These are phyloP conservation scores for Cyberlindnera xishuangbannaensis DNA, from an alignment of 805 yeast genomes.

Conservation along the genomic window DNA sequence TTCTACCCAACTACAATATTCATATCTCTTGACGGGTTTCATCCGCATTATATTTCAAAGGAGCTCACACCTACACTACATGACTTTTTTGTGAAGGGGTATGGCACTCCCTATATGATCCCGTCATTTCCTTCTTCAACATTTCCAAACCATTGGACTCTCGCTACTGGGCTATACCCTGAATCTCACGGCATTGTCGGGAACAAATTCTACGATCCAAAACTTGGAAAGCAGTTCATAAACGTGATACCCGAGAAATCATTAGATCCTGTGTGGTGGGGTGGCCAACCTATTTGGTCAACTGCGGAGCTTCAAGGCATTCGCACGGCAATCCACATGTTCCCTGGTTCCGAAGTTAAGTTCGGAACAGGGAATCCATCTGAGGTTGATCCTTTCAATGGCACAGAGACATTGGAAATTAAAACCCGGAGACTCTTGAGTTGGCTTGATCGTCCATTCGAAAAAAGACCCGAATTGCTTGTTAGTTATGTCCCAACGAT, in stretches of 20 bases:
- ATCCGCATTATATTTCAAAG: conserved; percentile 75
- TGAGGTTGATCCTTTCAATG: conserved; percentile 57
- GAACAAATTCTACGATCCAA: conserved; percentile 69
- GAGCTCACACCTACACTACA: conserved; percentile 68
- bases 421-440: conserved; percentile 54
- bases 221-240: conserved; percentile 47
- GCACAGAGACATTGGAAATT: conserved; percentile 48
- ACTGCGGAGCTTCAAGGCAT: conserved; percentile 63
- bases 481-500: conserved; percentile 76
- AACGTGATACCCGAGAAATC: conserved; percentile 53
- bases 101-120: conserved; percentile 74
- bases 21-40: conserved; percentile 83
- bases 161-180: conserved; percentile 83
- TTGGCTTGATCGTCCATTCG: conserved; percentile 61
- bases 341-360: conserved; percentile 89
- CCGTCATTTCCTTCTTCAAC: conserved; percentile 89
- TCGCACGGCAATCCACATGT: conserved; percentile 80
- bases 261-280: conserved; percentile 66
- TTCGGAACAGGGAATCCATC: conserved; percentile 44
- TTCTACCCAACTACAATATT: conserved; percentile 69
- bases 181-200: conserved; percentile 84
- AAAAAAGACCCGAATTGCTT: conserved; percentile 66
- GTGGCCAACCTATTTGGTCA: conserved; percentile 86
- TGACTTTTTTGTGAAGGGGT: conserved; percentile 43
- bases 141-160: conserved; percentile 88